These are phyloP conservation scores for Arthrobotrys entomopaga DNA, from an alignment of 2,329 filamentous ascomycete species.

Conservation along the genomic window DNA sequence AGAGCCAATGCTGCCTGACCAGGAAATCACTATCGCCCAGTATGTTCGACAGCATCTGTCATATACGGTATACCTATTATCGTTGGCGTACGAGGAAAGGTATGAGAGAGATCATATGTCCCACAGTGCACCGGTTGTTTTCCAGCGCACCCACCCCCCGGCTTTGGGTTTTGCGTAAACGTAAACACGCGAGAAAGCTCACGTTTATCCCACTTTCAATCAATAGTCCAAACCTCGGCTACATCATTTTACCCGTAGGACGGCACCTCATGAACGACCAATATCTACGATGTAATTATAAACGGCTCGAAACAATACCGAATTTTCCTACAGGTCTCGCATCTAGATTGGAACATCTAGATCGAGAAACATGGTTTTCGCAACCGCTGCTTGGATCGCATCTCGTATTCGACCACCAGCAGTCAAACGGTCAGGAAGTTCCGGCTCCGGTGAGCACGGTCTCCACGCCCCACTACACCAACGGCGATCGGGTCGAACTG, in stretches of 20 bases:
- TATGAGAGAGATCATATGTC: constrained; percentile 9
- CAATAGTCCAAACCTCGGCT: constrained; percentile 48
- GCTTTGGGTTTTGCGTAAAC: background rate
- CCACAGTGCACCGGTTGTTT: background rate
- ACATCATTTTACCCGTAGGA: constrained; percentile 42
- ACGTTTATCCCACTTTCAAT: background rate
- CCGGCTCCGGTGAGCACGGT: constrained; percentile 40
- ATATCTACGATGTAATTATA: constrained; percentile 43
- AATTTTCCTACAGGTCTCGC: constrained; percentile 45
- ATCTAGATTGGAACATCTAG: constrained; percentile 44
- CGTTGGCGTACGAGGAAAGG: constrained; percentile 47
- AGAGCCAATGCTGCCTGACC: constrained; percentile 42
- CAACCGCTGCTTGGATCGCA: constrained; percentile 34
- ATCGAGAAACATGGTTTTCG: constrained; percentile 52
- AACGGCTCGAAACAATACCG: constrained; percentile 39
- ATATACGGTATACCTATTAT: constrained; percentile 50
- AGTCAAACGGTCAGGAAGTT: constrained; percentile 37
- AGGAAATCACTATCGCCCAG: constrained; percentile 50
- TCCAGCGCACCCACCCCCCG: no score
- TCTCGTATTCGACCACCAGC: constrained; percentile 42
- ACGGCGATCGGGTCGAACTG: constrained; percentile 30
- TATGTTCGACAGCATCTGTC: constrained; percentile 49
- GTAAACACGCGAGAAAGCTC: constrained; percentile 3
- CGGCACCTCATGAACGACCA: constrained; percentile 51
- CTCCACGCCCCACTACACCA: constrained; percentile 13